Evolutionary conservation across 2,329 filamentous ascomycete species (phyloP).

Genomic region (Fusarium piperis): DNA sequence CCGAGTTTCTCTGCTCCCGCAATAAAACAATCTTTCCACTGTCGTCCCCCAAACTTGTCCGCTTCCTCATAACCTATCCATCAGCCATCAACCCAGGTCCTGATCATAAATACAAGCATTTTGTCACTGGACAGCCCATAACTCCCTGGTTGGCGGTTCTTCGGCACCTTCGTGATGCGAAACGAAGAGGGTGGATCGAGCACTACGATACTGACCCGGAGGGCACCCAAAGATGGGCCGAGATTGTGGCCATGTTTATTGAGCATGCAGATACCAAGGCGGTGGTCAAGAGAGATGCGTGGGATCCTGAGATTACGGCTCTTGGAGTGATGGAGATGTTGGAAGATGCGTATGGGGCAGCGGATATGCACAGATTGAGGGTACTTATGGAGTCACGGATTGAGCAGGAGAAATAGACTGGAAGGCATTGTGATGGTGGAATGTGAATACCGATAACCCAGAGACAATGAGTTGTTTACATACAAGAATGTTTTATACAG

Average conservation of each 20-base stretch:
- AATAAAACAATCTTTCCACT: conserved; percentile 48
- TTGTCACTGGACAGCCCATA: conserved; percentile 26
- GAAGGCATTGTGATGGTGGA: background rate
- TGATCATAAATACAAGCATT: conserved; percentile 36
- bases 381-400: conserved; percentile 7
- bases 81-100: conserved; percentile 28
- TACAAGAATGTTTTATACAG: too few species aligned
- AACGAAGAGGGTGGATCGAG: conserved; percentile 45
- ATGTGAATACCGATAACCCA: background rate
- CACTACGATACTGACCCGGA: conserved; percentile 40
- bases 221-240: conserved; percentile 44
- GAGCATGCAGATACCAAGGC: conserved; percentile 41
- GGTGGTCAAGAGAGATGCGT: conserved; percentile 39
- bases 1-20: conserved; percentile 48
- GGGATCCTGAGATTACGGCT: conserved; percentile 45
- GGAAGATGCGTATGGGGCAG: conserved; percentile 38
- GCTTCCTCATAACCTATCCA: conserved; percentile 33
- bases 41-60: conserved; percentile 43
- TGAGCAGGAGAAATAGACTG: background rate
- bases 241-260: conserved; percentile 41
- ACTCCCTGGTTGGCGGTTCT: conserved; percentile 47
- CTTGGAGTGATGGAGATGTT: conserved; percentile 42
- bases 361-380: conserved; percentile 29
- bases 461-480: too few species aligned
- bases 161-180: conserved; percentile 45